Conservation (phyloP, 257 asterid genomes). For the Prunella vulgaris region DNA sequence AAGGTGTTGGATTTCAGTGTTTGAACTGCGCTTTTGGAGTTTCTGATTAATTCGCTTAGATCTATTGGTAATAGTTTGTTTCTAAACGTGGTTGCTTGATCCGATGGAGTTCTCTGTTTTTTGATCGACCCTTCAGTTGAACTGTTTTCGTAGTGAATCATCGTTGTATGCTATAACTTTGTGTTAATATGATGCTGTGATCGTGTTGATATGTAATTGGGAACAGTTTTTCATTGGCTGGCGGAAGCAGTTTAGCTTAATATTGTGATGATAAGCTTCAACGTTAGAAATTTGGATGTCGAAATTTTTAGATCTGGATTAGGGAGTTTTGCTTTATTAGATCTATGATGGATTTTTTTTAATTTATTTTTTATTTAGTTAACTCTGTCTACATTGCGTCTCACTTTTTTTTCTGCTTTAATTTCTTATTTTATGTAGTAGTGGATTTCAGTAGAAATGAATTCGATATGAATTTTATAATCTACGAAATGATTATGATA, state of each 20-base stretch:
- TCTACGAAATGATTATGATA: background rate
- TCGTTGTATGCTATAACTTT: background rate
- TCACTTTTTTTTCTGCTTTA: conserved; percentile 2
- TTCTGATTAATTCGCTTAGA: conserved; percentile 21
- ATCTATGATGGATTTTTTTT: conserved; percentile 31
- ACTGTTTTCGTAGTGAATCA: background rate
- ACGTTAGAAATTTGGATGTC: background rate
- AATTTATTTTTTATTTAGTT: conserved; percentile 16
- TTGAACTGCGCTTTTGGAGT: background rate
- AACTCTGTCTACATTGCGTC: conserved; percentile 34
- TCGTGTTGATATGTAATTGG: conserved; percentile 19
- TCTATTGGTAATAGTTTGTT: conserved; percentile 28
- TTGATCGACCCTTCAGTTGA: background rate
- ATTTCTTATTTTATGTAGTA: background rate
- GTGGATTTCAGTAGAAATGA: conserved; percentile 28
- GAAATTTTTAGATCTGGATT: conserved; percentile 36
- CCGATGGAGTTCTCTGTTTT: background rate
- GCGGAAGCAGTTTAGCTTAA: background rate
- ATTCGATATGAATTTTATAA: too few relatives aligned
- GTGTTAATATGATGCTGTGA: background rate
- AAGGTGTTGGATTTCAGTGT: conserved; percentile 5
- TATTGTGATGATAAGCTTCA: background rate
- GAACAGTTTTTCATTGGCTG: background rate
- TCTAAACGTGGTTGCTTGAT: conserved; percentile 13
- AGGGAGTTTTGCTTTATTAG: conserved; percentile 15